These are phyloP conservation scores for Reticulascus tulasneorum DNA, from an alignment of 2,329 filamentous ascomycete genomes.

Conservation along the genomic window DNA sequence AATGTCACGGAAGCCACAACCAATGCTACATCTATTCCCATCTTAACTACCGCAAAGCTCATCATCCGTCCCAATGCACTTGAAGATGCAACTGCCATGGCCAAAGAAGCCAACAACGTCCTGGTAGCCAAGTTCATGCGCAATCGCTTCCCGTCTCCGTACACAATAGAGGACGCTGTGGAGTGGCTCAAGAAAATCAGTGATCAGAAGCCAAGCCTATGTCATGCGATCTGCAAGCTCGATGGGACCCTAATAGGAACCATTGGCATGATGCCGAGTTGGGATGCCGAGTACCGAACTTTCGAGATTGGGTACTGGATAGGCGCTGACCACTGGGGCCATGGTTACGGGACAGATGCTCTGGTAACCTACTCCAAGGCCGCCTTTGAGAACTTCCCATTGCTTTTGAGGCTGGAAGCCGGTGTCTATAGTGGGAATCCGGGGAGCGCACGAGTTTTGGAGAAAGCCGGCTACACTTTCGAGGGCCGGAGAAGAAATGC, in stretches of 20 bases:
- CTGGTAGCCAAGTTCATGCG: slow-evolving; percentile 9
- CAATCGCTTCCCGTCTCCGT: slow-evolving; percentile 15
- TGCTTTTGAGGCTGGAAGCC: slow-evolving; percentile 38
- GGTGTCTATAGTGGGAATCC: slow-evolving; percentile 31
- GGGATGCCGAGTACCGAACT: slow-evolving; percentile 36
- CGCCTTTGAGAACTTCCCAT: slow-evolving; percentile 38
- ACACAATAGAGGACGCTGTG: slow-evolving; percentile 22
- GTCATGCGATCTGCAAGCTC: slow-evolving; percentile 30
- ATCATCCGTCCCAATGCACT: slow-evolving; percentile 5
- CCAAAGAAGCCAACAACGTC: slow-evolving; percentile 7
- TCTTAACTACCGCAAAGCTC: slow-evolving; percentile 4
- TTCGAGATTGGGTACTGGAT: slow-evolving; percentile 50
- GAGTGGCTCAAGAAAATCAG: slow-evolving; percentile 20
- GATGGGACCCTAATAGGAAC: slow-evolving; percentile 34
- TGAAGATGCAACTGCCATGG: slow-evolving; percentile 10
- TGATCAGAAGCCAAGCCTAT: slow-evolving; percentile 14
- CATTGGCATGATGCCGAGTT: slow-evolving; percentile 32
- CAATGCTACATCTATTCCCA: not conserved
- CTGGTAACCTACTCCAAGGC: slow-evolving; percentile 34
- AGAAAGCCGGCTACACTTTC: slow-evolving; percentile 35
- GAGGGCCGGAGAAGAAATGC: slow-evolving; percentile 41
- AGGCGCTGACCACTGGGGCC: slow-evolving; percentile 37
- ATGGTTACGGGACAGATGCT: slow-evolving; percentile 40
- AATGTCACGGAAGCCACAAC: not conserved
- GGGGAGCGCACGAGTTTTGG: slow-evolving; percentile 39